phyloP scores from a whole-genome alignment of 179 eudicot species.

The Sideroxylon spinosum region DNA sequence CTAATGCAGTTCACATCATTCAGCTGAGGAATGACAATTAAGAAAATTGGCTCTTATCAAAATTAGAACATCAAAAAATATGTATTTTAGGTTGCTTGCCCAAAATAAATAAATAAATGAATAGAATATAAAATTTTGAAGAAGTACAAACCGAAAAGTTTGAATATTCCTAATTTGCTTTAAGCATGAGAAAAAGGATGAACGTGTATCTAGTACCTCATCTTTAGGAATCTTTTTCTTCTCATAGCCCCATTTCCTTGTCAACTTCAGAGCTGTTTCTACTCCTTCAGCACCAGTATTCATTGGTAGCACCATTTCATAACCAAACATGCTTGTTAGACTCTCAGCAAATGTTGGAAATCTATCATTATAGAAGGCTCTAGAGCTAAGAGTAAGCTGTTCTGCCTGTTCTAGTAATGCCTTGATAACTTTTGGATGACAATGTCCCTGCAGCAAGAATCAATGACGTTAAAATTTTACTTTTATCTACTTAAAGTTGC shows the following conservation, averaged over 20 bases:
- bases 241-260: conserved; percentile 93
- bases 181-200: background rate
- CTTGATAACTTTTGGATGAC: conserved; percentile 82
- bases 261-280: conserved; percentile 90
- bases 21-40: too few relatives aligned
- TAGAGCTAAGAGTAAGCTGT: conserved; percentile 85
- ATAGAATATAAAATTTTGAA: background rate
- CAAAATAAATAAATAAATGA: too few relatives aligned
- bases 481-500: background rate
- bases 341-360: conserved; percentile 79
- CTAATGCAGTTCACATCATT: too few relatives aligned
- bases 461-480: background rate
- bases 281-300: conserved; percentile 99
- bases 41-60: background rate
- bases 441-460: conserved; percentile 69
- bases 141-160: background rate
- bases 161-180: background rate
- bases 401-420: conserved; percentile 77
- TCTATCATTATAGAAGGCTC: conserved; percentile 87
- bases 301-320: conserved; percentile 97
- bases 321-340: conserved; percentile 80
- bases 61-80: background rate
- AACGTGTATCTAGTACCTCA: conserved; percentile 42
- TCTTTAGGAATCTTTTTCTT: conserved; percentile 76
- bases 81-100: background rate